phyloP scores from a whole-genome alignment of 148 eudicot genomes.

The Pouteria glomerata region DNA sequence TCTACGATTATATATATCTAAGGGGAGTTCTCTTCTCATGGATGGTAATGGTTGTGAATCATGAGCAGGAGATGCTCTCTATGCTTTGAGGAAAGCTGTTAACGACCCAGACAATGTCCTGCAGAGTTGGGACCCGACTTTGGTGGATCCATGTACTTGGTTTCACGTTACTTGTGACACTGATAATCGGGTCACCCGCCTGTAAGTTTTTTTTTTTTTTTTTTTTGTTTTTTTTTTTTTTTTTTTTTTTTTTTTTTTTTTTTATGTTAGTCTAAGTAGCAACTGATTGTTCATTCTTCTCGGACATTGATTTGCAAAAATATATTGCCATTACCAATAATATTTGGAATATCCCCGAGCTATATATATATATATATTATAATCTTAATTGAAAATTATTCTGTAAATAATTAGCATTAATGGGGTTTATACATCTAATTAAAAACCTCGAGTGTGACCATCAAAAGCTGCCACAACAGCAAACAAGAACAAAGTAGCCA shows the following conservation, averaged over 20 bases:
- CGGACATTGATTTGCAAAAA: too few relatives aligned
- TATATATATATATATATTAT: too few relatives aligned
- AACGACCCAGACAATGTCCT: constrained; percentile 55
- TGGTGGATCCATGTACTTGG: constrained; percentile 93
- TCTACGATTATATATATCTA: neutral
- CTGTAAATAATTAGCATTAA: too few relatives aligned
- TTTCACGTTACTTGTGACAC: constrained; percentile 81
- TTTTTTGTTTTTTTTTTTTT: neutral
- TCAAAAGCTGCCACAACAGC: too few relatives aligned
- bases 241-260: neutral
- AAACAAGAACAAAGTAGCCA: too few relatives aligned
- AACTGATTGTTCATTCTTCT: too few relatives aligned
- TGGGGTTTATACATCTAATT: too few relatives aligned
- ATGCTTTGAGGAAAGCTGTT: constrained; percentile 59
- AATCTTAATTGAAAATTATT: too few relatives aligned
- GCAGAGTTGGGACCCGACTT: constrained; percentile 93
- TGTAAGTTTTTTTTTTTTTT: constrained; percentile 30
- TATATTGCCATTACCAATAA: too few relatives aligned
- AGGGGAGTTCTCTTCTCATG: neutral
- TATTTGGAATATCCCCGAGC: too few relatives aligned
- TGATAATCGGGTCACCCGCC: constrained; percentile 64
- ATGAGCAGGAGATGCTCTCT: constrained; percentile 63
- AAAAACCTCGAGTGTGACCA: too few relatives aligned
- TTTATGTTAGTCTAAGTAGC: too few relatives aligned
- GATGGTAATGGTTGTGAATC: neutral